Percentiles rank a stretch among this genome's conserved stretches.
These are phyloP conservation scores for Diaporthe ampelina DNA, from an alignment of 2,329 filamentous ascomycete species.

Conservation along the genomic window DNA sequence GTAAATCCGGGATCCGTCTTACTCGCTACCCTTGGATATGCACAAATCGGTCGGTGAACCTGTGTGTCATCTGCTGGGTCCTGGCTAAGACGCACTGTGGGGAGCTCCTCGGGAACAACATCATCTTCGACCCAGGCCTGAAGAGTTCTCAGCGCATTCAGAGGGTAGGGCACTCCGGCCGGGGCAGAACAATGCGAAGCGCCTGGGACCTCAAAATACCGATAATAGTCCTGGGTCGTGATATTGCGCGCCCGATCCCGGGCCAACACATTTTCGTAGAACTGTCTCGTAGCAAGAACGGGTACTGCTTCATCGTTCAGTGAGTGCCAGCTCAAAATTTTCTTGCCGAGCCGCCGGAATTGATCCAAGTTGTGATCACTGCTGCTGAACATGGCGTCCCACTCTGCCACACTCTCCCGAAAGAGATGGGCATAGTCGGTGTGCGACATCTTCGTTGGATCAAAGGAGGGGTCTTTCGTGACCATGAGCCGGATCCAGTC, in stretches of 20 bases:
- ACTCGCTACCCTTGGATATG: not conserved
- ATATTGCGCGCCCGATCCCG: constrained; percentile 7
- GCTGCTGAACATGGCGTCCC: constrained; percentile 8
- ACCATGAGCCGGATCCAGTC: constrained; percentile 5
- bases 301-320: not conserved
- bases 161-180: not conserved
- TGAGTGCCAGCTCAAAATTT: not conserved
- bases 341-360: not conserved
- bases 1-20: not conserved
- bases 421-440: not conserved
- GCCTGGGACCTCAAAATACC: constrained; percentile 1
- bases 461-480: not conserved
- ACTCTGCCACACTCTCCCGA: not conserved
- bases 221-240: constrained; percentile 11
- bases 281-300: not conserved
- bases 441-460: constrained; percentile 9
- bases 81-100: not conserved
- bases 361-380: not conserved
- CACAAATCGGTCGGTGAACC: not conserved
- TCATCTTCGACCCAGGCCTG: constrained; percentile 5
- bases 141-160: not conserved
- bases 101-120: not conserved
- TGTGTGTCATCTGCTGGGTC: not conserved
- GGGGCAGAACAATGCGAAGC: not conserved
- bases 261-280: not conserved